Base-by-base conservation (phyloP, 2,329 filamentous ascomycete species). In the Camptophora hylomeconis region DNA sequence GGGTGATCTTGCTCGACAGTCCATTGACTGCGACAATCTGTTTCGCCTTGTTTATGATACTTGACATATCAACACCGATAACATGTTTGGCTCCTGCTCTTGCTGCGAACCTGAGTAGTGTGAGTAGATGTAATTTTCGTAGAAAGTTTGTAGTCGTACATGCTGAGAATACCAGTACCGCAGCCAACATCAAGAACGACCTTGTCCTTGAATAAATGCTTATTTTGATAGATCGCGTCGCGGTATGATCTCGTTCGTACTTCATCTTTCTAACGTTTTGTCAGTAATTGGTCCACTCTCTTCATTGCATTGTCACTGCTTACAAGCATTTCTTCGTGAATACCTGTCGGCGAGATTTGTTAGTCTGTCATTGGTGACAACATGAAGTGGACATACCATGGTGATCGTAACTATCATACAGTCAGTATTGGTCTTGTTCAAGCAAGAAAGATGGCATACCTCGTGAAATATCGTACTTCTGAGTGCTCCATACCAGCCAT, bases 391-490 rank as follows among this genome's bases (percentile, higher is more conserved):
- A n/a, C n/a, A n/a, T n/a, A 86, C 86, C 87, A 70, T 95, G 87
- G 62, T 95, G 89, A 58, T 95, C 92, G 59, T 95, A 95, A 60
- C 86, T 94, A 56, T 44, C 31, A 31, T 13, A 23, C 11, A 42
- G 46, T 33, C 48, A 41, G 28, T 36, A 30, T 8, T 9, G 10
- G 18, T 21, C 20, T 17, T 16, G 18, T 14, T 19, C 5, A 14
- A 24, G 33, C 32, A 20, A 20, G 28, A 14, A 20, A 20, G 23
- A 33, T 37, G 25, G 33, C 53, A 42, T 61, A 92, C 86, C 84
- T 93, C 65, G 94, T 95, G 67, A 95, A 95, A 68, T 95, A 98
- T 60, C 95, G 89, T 58, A 92, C 84, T 68, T 98, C 89, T 41
- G 86, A 89, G 63, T 93, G 86, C 54, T 81, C 79, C 70, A 93